These are phyloP conservation scores for Thalassiosira sp. DNA, from an alignment of 352 stramenopile species.

Conservation along the genomic window DNA sequence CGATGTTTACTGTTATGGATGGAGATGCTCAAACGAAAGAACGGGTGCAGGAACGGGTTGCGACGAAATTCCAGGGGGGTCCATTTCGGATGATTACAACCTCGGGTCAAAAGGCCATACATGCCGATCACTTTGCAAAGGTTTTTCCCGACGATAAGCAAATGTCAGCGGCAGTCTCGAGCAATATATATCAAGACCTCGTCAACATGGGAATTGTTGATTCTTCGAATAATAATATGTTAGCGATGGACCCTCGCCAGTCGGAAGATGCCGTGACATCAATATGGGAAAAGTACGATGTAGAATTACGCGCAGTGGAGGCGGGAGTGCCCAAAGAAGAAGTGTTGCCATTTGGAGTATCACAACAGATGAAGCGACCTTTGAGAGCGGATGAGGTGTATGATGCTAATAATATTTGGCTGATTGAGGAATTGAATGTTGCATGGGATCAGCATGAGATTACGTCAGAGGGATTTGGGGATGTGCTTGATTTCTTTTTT, in stretches of 20 bases:
- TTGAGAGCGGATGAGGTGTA: conserved; percentile 35
- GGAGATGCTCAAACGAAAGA: conserved; percentile 38
- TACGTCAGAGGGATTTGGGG: conserved; percentile 49
- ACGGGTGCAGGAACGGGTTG: conserved; percentile 17
- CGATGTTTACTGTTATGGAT: conserved; percentile 51
- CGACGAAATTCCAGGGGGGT: conserved; percentile 9
- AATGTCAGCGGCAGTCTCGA: conserved; percentile 33
- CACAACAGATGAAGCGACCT: conserved; percentile 19
- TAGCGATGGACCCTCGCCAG: conserved; percentile 20
- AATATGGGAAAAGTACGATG: conserved; percentile 37
- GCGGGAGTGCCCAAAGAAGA: conserved; percentile 10
- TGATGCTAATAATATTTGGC: conserved; percentile 48
- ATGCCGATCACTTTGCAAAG: conserved; percentile 26
- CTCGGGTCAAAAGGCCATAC: conserved; percentile 37
- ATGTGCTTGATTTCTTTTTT: conserved; percentile 45
- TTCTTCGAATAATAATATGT: conserved; percentile 1
- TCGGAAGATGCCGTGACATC: conserved; percentile 8
- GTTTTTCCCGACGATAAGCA: conserved; percentile 37
- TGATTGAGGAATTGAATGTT: conserved; percentile 61
- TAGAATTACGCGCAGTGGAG: conserved; percentile 1
- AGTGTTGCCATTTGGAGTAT: conserved; percentile 39
- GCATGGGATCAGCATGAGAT: conserved; percentile 59
- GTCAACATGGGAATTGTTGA: conserved; percentile 28
- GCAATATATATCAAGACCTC: conserved; percentile 35
- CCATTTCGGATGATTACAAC: conserved; percentile 29